Conservation (phyloP, 2,329 filamentous ascomycete species). For the Aspergillus fischeri region DNA sequence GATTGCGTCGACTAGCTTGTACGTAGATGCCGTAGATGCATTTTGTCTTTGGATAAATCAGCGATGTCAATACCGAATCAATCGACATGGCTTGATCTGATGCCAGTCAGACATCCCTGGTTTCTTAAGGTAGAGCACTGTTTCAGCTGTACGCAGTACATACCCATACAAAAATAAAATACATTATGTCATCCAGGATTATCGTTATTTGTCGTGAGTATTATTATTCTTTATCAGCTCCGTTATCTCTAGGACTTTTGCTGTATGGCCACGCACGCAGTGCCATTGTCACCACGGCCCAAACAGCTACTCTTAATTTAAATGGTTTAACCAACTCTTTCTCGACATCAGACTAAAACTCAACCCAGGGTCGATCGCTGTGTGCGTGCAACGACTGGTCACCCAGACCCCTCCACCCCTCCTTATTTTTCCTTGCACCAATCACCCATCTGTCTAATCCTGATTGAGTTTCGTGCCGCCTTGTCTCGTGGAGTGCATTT, state of each 20-base stretch:
- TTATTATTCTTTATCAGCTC: neutral
- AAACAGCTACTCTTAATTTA: neutral
- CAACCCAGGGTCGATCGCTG: slow-evolving; percentile 12
- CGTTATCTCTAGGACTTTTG: neutral
- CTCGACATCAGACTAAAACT: slow-evolving; percentile 5
- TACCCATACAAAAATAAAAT: neutral
- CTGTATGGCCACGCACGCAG: neutral
- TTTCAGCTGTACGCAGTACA: neutral
- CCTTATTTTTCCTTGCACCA: slow-evolving; percentile 6
- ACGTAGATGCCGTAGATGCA: neutral
- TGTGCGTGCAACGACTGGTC: slow-evolving; percentile 2
- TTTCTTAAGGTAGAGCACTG: neutral
- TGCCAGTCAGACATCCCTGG: neutral
- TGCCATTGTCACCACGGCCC: slow-evolving; percentile 5
- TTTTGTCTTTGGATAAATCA: neutral
- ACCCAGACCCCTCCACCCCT: slow-evolving; percentile 7
- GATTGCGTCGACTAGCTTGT: neutral
- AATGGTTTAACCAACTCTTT: neutral
- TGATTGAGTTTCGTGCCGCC: slow-evolving; percentile 19
- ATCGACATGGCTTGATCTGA: neutral
- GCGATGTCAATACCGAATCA: neutral
- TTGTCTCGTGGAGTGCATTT: slow-evolving; percentile 12
- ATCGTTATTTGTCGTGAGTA: neutral
- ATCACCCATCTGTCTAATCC: slow-evolving; percentile 6
- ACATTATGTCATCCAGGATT: neutral